These are phyloP conservation scores for Leccinum uliginosum DNA, from an alignment of 768 basidiomycete species.

Conservation along the genomic window DNA sequence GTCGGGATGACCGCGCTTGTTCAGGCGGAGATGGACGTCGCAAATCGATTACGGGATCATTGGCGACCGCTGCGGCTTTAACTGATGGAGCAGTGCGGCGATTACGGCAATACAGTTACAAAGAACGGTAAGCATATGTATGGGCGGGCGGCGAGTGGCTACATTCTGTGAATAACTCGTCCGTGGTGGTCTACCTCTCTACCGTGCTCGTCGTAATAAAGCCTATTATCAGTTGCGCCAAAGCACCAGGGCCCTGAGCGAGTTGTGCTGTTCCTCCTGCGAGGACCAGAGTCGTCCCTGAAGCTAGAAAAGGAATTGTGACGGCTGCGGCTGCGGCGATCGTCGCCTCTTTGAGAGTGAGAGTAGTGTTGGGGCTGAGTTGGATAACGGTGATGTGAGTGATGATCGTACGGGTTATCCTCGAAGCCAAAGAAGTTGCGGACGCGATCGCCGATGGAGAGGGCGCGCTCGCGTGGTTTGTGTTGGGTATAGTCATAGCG, in stretches of 20 bases:
- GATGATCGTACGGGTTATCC: not conserved
- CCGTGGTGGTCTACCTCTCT: slow-evolving; percentile 26
- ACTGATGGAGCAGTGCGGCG: slow-evolving; percentile 1
- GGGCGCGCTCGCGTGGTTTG: slow-evolving; percentile 13
- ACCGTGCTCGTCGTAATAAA: slow-evolving; percentile 23
- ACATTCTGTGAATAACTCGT: slow-evolving; percentile 24
- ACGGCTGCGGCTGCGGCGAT: slow-evolving; percentile 23
- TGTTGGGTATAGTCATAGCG: slow-evolving; percentile 12
- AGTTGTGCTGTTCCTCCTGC: slow-evolving; percentile 16
- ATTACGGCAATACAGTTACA: not conserved
- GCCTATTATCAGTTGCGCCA: slow-evolving; percentile 16
- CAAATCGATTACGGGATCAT: slow-evolving; percentile 49
- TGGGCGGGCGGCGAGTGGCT: not conserved
- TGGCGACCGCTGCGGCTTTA: slow-evolving; percentile 64
- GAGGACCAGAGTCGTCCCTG: slow-evolving; percentile 16
- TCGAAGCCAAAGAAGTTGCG: slow-evolving; percentile 33
- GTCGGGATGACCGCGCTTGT: slow-evolving; percentile 30
- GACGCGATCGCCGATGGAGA: slow-evolving; percentile 35
- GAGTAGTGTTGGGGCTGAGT: slow-evolving; percentile 1
- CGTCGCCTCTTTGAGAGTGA: not conserved
- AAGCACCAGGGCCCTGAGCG: slow-evolving; percentile 22
- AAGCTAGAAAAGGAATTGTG: slow-evolving; percentile 24
- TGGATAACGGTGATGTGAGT: slow-evolving; percentile 8
- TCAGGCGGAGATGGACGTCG: slow-evolving; percentile 61
- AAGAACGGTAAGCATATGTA: slow-evolving; percentile 1